Base-by-base conservation (phyloP, 495 filamentous ascomycete genomes). In the Parmelia sp. region DNA sequence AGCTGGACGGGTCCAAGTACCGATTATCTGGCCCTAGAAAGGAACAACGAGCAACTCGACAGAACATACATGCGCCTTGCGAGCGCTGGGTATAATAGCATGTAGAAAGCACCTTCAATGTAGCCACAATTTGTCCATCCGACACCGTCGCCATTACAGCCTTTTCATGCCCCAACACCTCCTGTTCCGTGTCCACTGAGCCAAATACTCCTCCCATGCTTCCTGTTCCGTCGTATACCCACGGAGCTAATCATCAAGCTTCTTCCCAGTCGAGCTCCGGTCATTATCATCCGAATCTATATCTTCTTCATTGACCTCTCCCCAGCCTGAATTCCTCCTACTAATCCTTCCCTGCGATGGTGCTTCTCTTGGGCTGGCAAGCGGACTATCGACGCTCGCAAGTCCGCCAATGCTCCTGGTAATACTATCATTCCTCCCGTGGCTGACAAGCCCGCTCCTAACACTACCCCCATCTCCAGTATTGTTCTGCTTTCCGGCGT, bases 361-460 rank as follows among this genome's bases (percentile, higher is more conserved):
- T 29, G 70, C 69, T 49, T 83, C 79, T 37, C 79, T 76, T 8
- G 85, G 81, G 63, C 82, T 84, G 1, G 78, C 80, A 40, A 90
- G 71, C 25, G 89, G 87, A 69, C 86, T 91, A 10, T 78, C 77
- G 21, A 77, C 67, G 12, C 68, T 72, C 3, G 73, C 76, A 33
- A 71, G 69, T 19, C 87, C 86, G 25, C 79, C 80, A 61, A 92
- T 88, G 69, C 89, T 94, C 29, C 88, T 88, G 42, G 81, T 87
- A 31, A 91, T 84, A 70, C 91, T 96, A 69, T 96, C 92, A 63
- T 90, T 88, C 57, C 90, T 80, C 4, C 83, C 82, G 71, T 96
- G 92, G 0, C 90, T 89, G 17, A 91, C 71, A 7, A 88, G 71
- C 1, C 86, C 90, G 68, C 91, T 96, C 37, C 89, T 81, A 17